A percentile compares a stretch with the other conserved stretches of the same genome.
phyloP scores from a whole-genome alignment of 2,329 filamentous ascomycete genomes.

The Biscogniauxia mediterranea region DNA sequence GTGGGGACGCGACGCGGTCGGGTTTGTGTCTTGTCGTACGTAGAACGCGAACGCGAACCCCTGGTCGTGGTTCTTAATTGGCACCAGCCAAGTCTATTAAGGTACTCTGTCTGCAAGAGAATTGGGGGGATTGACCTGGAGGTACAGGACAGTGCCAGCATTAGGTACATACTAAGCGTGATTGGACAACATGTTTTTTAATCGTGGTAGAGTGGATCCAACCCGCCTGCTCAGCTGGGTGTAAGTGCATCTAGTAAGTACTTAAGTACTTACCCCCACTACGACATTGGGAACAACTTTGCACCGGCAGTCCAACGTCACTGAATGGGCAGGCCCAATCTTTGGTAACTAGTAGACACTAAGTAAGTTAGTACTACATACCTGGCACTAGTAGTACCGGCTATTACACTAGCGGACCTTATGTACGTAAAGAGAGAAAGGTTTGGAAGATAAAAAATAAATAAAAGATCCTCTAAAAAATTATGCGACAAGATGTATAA shows the following conservation, averaged over 20 bases:
- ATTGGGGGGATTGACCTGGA: background rate
- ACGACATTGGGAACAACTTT: background rate
- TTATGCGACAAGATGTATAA: background rate
- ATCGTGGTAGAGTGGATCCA: too few species aligned
- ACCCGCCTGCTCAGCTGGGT: too few species aligned
- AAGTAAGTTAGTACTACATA: too few species aligned
- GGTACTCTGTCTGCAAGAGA: background rate
- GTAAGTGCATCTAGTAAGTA: too few species aligned
- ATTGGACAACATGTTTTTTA: background rate
- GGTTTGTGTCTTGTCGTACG: background rate
- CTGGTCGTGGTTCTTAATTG: conserved; percentile 6
- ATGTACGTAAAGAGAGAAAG: background rate
- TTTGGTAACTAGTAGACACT: too few species aligned
- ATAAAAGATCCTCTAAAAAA: background rate
- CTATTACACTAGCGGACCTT: background rate
- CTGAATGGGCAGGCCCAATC: background rate
- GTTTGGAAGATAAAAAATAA: too few species aligned
- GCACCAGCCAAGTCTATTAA: background rate
- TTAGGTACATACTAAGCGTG: background rate
- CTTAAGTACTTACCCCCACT: too few species aligned
- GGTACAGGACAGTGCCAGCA: too few species aligned
- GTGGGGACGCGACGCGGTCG: conserved; percentile 30
- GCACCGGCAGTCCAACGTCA: background rate
- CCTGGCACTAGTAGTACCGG: too few species aligned
- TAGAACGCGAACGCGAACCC: conserved; percentile 20